phyloP scores from a whole-genome alignment of 371 early-diverging fungal genomes.

The Mucor irregularis region DNA sequence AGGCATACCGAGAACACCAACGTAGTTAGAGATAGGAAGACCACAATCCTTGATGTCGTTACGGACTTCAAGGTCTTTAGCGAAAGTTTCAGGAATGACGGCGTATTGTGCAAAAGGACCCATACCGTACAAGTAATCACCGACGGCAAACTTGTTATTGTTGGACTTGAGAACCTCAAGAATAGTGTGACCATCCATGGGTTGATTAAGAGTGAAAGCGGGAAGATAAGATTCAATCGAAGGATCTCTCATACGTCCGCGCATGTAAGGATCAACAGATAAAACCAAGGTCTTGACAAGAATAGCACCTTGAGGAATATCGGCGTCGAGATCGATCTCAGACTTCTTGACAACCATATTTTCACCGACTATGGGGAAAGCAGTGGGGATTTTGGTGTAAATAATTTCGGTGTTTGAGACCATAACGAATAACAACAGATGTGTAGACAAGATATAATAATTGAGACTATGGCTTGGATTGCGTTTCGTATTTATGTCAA shows the following conservation, averaged over 20 bases:
- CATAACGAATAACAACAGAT: too few relatives aligned
- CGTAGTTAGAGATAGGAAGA: conserved; percentile 47
- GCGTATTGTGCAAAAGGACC: conserved; percentile 49
- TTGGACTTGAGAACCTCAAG: conserved; percentile 59
- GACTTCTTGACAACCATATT: conserved; percentile 49
- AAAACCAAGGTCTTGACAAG: conserved; percentile 45
- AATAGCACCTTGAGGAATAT: conserved; percentile 53
- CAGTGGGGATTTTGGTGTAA: conserved; percentile 44
- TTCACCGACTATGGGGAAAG: conserved; percentile 43
- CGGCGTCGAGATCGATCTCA: conserved; percentile 45
- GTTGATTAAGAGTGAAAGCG: conserved; percentile 56
- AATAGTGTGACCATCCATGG: conserved; percentile 55
- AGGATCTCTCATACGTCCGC: conserved; percentile 61
- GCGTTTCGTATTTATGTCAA: too few relatives aligned
- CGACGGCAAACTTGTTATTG: conserved; percentile 51
- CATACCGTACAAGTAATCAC: conserved; percentile 54
- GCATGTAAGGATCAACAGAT: conserved; percentile 54
- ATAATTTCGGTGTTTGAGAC: conserved; percentile 37
- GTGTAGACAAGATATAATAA: too few relatives aligned
- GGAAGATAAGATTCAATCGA: conserved; percentile 45
- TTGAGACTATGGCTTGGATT: too few relatives aligned
- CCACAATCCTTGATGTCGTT: conserved; percentile 36
- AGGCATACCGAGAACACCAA: conserved; percentile 57
- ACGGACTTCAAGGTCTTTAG: conserved; percentile 21
- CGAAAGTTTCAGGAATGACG: conserved; percentile 27